These are phyloP conservation scores for Phytophthora palmivora DNA, from an alignment of 352 stramenopile genomes.

Conservation along the genomic window DNA sequence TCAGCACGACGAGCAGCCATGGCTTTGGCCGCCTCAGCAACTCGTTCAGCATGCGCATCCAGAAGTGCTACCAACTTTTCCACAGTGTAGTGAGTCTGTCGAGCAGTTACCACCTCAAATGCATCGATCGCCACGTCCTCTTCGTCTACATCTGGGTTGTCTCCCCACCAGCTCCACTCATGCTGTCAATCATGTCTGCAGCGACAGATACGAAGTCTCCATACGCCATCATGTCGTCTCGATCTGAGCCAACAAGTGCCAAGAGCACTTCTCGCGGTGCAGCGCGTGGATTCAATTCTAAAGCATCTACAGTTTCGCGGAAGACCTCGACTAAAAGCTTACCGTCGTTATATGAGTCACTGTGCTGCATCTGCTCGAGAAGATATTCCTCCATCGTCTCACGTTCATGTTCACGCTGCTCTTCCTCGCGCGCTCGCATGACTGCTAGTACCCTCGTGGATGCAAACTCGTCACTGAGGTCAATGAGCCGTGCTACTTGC, in stretches of 20 bases:
- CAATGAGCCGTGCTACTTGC: slow-evolving; percentile 45
- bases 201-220: slow-evolving; percentile 49
- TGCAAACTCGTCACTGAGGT: slow-evolving; percentile 69
- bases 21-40: slow-evolving; percentile 22
- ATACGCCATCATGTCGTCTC: slow-evolving; percentile 72
- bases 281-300: slow-evolving; percentile 43
- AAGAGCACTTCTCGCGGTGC: slow-evolving; percentile 56
- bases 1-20: slow-evolving; percentile 18
- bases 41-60: slow-evolving; percentile 36
- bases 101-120: slow-evolving; percentile 37
- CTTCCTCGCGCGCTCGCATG: slow-evolving; percentile 42
- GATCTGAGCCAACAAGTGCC: slow-evolving; percentile 55
- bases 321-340: slow-evolving; percentile 56
- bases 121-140: slow-evolving; percentile 36
- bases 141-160: background rate
- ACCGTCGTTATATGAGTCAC: slow-evolving; percentile 73
- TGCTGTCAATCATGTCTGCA: slow-evolving; percentile 60
- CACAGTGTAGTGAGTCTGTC: slow-evolving; percentile 52
- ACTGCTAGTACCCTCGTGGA: slow-evolving; percentile 58
- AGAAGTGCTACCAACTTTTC: slow-evolving; percentile 50
- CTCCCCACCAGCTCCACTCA: slow-evolving; percentile 25
- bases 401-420: slow-evolving; percentile 45
- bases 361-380: slow-evolving; percentile 66
- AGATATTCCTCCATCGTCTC: slow-evolving; percentile 64
- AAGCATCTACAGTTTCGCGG: slow-evolving; percentile 42